Evolutionary conservation across 1,139 yeast genomes (phyloP), one percentile per base, ranked within the genome.

Genomic region (Diutina siamensis): DNA sequence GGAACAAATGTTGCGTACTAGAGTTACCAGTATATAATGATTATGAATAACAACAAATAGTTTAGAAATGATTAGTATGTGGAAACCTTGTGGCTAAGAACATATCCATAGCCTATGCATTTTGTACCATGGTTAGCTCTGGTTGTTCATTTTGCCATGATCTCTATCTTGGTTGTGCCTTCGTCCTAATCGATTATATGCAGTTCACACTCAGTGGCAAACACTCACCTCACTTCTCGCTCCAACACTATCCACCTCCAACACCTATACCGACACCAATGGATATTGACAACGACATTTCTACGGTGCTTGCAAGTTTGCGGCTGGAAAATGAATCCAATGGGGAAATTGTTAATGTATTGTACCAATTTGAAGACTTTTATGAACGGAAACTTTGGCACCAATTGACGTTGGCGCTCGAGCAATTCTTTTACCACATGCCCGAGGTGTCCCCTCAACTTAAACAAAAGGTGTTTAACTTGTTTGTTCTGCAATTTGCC

Each of bases 381-480:
- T 85, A 87, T 65, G 97, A 89, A 60, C 74, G 95, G 55, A 87
- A 86, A 68, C 72, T 76, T 56, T 77, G 80, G 80, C 77, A 71
- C 58, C 95, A 86, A 65, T 74, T 92, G 58, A 86, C 97, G 2
- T 75, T 77, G 50, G 65, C 78, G 15, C 69, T 92, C 50, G 75
- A 74, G 45, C 75, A 73, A 50, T 74, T 85, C 54, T 86, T 80
- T 62, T 38, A 20, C 42, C 21, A 20, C 32, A 38, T 32, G 8
- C 42, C 42, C 7, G 42, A 38, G 13, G 54, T 49, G 18, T 44
- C 52, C 5, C 73, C 74, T 27, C 70, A 65, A 44, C 62, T 84
- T 47, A 75, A 89, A 52, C 62, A 80, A 54, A 76, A 80, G 53
- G 66, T 92, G 45, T 92, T 78, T 63, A 78, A 80, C 49, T 77